Evolutionary conservation across 495 filamentous ascomycete genomes (phyloP).

Genomic region (Aspergillus incahuasiensis): DNA sequence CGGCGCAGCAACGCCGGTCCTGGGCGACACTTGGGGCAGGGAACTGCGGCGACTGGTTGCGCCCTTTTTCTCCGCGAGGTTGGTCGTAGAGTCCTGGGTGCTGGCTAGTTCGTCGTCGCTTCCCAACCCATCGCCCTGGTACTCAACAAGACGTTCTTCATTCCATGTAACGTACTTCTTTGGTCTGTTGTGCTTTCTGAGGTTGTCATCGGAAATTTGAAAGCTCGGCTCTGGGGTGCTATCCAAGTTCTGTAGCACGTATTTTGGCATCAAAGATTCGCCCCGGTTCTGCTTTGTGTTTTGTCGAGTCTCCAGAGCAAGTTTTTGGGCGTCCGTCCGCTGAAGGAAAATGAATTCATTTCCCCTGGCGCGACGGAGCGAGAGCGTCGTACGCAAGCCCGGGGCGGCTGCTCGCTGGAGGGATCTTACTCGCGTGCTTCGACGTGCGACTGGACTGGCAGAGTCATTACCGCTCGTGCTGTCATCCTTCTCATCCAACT

Average conservation of each 20-base stretch:
- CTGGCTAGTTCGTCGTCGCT: slow-evolving; percentile 16
- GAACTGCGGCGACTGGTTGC: slow-evolving; percentile 24
- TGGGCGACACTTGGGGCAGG: slow-evolving; percentile 21
- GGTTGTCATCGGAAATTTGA: background rate
- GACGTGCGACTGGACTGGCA: slow-evolving; percentile 30
- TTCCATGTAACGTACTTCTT: slow-evolving; percentile 42
- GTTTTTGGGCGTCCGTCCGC: slow-evolving; percentile 54
- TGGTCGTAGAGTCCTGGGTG: slow-evolving; percentile 5
- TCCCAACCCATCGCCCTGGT: slow-evolving; percentile 21
- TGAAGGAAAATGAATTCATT: slow-evolving; percentile 53
- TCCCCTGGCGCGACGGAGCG: slow-evolving; percentile 53
- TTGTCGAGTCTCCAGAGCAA: slow-evolving; percentile 47
- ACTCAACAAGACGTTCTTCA: slow-evolving; percentile 37
- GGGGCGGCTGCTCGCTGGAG: slow-evolving; percentile 21
- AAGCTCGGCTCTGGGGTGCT: slow-evolving; percentile 12
- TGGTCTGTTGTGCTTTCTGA: background rate
- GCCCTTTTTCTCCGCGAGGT: slow-evolving; percentile 23
- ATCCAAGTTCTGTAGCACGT: slow-evolving; percentile 40
- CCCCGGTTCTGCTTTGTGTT: slow-evolving; percentile 59
- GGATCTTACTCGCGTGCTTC: slow-evolving; percentile 39
- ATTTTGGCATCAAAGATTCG: slow-evolving; percentile 42
- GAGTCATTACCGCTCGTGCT: slow-evolving; percentile 16
- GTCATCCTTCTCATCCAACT: slow-evolving; percentile 21
- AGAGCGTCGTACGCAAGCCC: slow-evolving; percentile 43
- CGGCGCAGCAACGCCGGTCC: slow-evolving; percentile 12